Base-by-base conservation (phyloP, 257 asterid species). In the Solanum medicagineum region DNA sequence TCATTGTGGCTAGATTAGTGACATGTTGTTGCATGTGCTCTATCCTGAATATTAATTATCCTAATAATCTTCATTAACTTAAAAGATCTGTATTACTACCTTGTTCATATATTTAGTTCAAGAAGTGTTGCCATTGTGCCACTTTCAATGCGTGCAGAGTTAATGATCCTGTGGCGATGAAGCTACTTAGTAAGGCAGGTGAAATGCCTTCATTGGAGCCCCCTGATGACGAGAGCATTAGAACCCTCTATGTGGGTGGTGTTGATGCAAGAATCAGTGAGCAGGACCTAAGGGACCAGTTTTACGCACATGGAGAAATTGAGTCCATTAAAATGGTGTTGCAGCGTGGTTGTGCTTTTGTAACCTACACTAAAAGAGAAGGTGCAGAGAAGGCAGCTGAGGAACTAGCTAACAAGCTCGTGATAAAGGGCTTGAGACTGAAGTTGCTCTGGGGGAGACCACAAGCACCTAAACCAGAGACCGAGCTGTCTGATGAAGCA, bases 181-280 rank as follows among this genome's bases (percentile, higher is more conserved):
- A 95, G 92, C 94, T 97, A 45, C 96, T 97, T 42, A 87, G 88
- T 88, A 95, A 94, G 91, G 99, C 99, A 22, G 99, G 99, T 80
- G 99, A 97, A 89, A 97, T 95, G 99, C 99, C 99, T 84, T 91
- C 99, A 26, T 86, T 97, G 83, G 99, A 95, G 89, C 98, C 99
- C 65, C 99, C 99, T 7, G 98, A 97, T 3, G 99, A 97, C 24
- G 98, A 93, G 90, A 92, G 92, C 92, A 95, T 97, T 81, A 93
- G 97, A 90, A 94, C 99, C 89, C 98, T 97, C 10, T 95, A 97
- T 54, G 90, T 97, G 12, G 99, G 99, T 73, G 98, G 99, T 74
- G 93, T 97, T 74, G 99, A 95, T 87, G 97, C 95, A 22, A 93
- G 98, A 85, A 84, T 97, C 68, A 90, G 87, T 0, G 99, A 95